phyloP scores from a whole-genome alignment of 495 filamentous ascomycete species.

The Bryoglossum gracile region DNA sequence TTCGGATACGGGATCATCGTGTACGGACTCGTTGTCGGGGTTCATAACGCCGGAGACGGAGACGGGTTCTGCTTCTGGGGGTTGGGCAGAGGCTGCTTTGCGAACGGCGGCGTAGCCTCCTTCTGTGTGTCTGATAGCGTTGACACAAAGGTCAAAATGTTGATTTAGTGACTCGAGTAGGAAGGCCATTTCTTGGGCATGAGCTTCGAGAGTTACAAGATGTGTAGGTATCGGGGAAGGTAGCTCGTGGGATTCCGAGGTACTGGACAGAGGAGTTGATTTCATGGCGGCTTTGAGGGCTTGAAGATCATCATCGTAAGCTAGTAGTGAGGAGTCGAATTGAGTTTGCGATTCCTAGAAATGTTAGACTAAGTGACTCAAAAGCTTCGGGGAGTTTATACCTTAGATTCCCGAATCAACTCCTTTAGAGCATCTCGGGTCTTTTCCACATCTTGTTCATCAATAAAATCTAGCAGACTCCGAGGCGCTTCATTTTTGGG shows the following conservation, averaged over 20 bases:
- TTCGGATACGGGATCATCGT: conserved; percentile 46
- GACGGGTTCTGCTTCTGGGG: conserved; percentile 53
- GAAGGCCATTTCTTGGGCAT: conserved; percentile 78
- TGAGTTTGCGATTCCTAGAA: conserved; percentile 49
- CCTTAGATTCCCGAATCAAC: conserved; percentile 51
- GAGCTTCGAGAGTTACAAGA: conserved; percentile 63
- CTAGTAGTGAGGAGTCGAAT: conserved; percentile 56
- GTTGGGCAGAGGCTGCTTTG: conserved; percentile 51
- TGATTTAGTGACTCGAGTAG: conserved; percentile 74
- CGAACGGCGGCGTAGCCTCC: conserved; percentile 70
- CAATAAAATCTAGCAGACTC: conserved; percentile 83
- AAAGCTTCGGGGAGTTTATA: conserved; percentile 12
- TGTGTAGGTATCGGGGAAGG: conserved; percentile 54
- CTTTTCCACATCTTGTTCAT: conserved; percentile 67
- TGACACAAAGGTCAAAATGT: conserved; percentile 93
- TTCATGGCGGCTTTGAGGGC: conserved; percentile 28
- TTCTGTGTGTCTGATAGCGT: conserved; percentile 86
- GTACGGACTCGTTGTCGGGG: conserved; percentile 53
- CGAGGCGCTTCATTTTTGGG: conserved; percentile 58
- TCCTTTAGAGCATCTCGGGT: conserved; percentile 58
- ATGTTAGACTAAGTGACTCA: conserved; percentile 12
- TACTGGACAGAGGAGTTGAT: conserved; percentile 23
- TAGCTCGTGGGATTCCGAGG: conserved; percentile 27
- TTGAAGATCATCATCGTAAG: conserved; percentile 36
- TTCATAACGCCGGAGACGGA: conserved; percentile 38